A percentile compares a stretch with the other conserved stretches of the same genome.
Evolutionary conservation across 208 protist genomes (phyloP).

Genomic region (Wallacemonas rigidus): DNA sequence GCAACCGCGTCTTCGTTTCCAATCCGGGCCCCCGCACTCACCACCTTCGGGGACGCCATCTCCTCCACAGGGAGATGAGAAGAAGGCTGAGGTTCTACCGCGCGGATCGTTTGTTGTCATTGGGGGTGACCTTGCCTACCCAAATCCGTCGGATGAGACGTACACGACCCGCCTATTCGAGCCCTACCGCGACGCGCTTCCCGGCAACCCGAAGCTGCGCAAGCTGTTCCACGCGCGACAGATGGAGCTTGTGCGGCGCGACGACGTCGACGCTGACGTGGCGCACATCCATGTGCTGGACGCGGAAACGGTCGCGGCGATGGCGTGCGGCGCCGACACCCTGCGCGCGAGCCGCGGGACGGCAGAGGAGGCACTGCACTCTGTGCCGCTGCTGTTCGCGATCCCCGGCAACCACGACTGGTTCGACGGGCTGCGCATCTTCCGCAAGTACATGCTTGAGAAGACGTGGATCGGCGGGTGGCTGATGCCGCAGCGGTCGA

Average conservation of each 20-base stretch:
- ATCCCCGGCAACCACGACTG: constrained; percentile 92
- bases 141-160: constrained; percentile 67
- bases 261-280: constrained; percentile 48
- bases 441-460: constrained; percentile 75
- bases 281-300: constrained; percentile 62
- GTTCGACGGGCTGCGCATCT: constrained; percentile 86
- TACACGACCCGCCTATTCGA: constrained; percentile 76
- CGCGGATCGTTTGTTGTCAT: constrained; percentile 79
- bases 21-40: not conserved
- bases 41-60: not conserved
- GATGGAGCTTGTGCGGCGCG: constrained; percentile 43
- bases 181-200: constrained; percentile 68
- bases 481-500: constrained; percentile 85
- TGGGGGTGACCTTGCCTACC: constrained; percentile 87
- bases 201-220: constrained; percentile 44
- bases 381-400: constrained; percentile 73
- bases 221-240: constrained; percentile 48
- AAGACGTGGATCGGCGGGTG: constrained; percentile 80
- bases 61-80: too few relatives aligned
- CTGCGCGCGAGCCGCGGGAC: constrained; percentile 29
- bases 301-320: constrained; percentile 36
- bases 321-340: constrained; percentile 32
- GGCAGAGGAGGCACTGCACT: constrained; percentile 56
- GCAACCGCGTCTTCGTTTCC: constrained; percentile 23
- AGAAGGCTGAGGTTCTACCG: constrained; percentile 28